Conservation (phyloP, 2,329 filamentous ascomycete species). For the Xylaria sp. region DNA sequence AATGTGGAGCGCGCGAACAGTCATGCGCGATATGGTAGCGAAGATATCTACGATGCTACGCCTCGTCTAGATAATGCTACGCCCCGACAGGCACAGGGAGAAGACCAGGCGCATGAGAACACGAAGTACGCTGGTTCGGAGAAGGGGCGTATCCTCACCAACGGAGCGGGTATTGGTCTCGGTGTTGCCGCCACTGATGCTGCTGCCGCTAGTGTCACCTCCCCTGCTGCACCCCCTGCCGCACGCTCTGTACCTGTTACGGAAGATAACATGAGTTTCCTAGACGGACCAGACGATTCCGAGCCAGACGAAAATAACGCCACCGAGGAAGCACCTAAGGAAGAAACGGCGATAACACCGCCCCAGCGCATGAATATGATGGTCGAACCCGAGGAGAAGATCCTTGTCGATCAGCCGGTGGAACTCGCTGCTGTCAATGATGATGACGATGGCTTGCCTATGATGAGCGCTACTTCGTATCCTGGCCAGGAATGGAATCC, state of each 20-base stretch:
- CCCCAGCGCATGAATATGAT: slow-evolving; percentile 30
- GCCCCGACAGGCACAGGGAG: slow-evolving; percentile 1
- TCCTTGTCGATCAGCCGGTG: slow-evolving; percentile 48
- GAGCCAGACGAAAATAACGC: slow-evolving; percentile 29
- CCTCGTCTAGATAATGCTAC: slow-evolving; percentile 39
- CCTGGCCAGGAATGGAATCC: slow-evolving; percentile 68
- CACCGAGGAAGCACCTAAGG: background rate
- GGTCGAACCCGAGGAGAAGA: slow-evolving; percentile 53
- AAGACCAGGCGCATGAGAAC: slow-evolving; percentile 35
- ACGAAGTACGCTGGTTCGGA: slow-evolving; percentile 44
- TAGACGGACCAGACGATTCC: slow-evolving; percentile 35
- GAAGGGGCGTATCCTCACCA: slow-evolving; percentile 30
- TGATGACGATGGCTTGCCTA: slow-evolving; percentile 55
- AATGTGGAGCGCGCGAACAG: slow-evolving; percentile 47
- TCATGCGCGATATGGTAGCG: slow-evolving; percentile 31
- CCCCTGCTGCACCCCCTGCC: background rate
- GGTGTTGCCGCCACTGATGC: background rate
- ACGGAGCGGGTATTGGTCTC: slow-evolving; percentile 26
- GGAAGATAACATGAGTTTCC: slow-evolving; percentile 33
- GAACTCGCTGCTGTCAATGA: slow-evolving; percentile 48
- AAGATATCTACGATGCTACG: slow-evolving; percentile 50
- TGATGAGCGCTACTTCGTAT: slow-evolving; percentile 66
- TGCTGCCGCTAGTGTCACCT: slow-evolving; percentile 2
- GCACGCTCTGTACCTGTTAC: background rate
- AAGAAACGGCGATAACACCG: slow-evolving; percentile 20